Evolutionary conservation across 2,329 filamentous ascomycete genomes (phyloP), one percentile per base, ranked within the genome.

Genomic region (Talaromyces pinophilus): DNA sequence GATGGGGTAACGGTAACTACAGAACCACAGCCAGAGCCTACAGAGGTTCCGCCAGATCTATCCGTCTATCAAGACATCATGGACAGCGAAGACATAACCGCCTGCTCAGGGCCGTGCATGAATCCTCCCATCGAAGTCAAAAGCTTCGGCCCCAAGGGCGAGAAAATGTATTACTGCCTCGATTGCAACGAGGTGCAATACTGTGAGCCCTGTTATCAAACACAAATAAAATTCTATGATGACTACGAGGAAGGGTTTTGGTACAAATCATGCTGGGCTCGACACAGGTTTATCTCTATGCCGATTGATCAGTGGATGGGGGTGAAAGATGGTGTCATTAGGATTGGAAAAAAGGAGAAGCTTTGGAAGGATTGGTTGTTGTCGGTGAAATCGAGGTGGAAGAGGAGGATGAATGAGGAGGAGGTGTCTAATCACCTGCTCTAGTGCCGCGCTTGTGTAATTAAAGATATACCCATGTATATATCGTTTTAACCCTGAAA

Each of bases 301-400:
- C 57, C 57, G n/a, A 60, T 60, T 33, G 57, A 60, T 46, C 38
- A 60, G 13, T 60, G 38, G 57, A 44, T 60, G 38, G 38, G 57
- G 7, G 57, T 60, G 13, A 44, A 30, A 13, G 38, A 60, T 33
- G 57, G 57, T 22, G 57, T 60, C 8, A 60, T 60, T 30, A 60
- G 57, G 38, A 60, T 60, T 30, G 38, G 57, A 3, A 60, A 60
- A 11, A 60, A 60, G 22, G 57, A 60, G 19, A 60, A 60, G 57
- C 57, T 60, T 11, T 60, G 38, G 38, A 60, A 60, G 15, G 57
- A 60, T 30, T 60, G 57, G 57, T 33, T 60, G 22, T 44, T 60
- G 11, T 60, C 57, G 15, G 57, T 60, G 57, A 60, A 60, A 30
- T 60, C 57, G 10, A 15, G 57, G 1, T 60, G 57, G 57, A 60